Conservation (phyloP, 257 asterid genomes). For the Penstemon barbatus region DNA sequence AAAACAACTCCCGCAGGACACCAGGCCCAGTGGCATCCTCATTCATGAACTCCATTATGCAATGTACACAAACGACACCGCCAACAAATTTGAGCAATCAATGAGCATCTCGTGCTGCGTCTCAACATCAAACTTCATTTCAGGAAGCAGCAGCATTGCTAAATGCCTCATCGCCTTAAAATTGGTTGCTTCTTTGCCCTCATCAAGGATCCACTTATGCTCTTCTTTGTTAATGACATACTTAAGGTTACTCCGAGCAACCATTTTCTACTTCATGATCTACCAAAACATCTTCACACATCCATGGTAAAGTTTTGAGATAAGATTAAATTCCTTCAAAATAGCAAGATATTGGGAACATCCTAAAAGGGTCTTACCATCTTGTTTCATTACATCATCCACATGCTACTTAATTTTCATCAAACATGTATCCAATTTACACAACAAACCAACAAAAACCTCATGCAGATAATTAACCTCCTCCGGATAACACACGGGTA, state of each 20-base stretch:
- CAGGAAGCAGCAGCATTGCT: conserved; percentile 82
- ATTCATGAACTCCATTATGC: conserved; percentile 88
- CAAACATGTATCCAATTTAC: conserved; percentile 54
- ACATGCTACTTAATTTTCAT: conserved; percentile 51
- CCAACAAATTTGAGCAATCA: conserved; percentile 76
- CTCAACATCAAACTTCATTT: conserved; percentile 76
- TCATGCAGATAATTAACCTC: conserved; percentile 44
- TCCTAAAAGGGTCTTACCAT: conserved; percentile 23
- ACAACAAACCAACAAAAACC: conserved; percentile 49
- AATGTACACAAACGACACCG: conserved; percentile 81
- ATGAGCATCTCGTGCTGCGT: conserved; percentile 95
- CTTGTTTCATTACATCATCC: conserved; percentile 38
- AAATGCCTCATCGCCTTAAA: conserved; percentile 86
- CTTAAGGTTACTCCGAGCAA: conserved; percentile 57
- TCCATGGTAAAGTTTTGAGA: conserved; percentile 58
- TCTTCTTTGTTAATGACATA: conserved; percentile 73
- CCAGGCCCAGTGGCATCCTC: conserved; percentile 99
- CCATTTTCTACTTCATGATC: conserved; percentile 53
- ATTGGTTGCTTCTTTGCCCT: conserved; percentile 70
- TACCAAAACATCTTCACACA: conserved; percentile 67
- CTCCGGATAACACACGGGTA: conserved; percentile 36
- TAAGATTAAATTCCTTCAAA: conserved; percentile 62
- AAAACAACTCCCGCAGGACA: conserved; percentile 94
- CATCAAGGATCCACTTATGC: conserved; percentile 70
- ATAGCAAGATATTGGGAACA: conserved; percentile 64